Evolutionary conservation across 495 filamentous ascomycete genomes (phyloP), one percentile per base, ranked within the genome.

Genomic region (Elaphomyces granulatus): DNA sequence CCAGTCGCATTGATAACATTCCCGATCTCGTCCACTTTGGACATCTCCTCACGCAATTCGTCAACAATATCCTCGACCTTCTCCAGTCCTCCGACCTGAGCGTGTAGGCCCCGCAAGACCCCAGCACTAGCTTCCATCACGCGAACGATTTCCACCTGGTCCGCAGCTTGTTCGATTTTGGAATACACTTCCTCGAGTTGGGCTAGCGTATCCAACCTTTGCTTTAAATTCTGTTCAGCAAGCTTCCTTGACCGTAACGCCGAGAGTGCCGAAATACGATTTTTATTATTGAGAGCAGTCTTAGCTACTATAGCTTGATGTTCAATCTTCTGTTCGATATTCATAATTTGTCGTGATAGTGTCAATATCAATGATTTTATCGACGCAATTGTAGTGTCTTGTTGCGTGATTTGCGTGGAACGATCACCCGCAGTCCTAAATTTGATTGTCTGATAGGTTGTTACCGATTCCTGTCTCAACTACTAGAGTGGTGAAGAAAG

Each of bases 241-340:
- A 80, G 61, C 52, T 90, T 95, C 59, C 83, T 94, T 0, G 74
- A 81, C 26, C 77, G 76, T n/a, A 98, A 66, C 0, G 85, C 75
- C 0, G 79, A 72, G 2, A 86, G 62, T 4, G 90, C 90, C 0
- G 76, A 68, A 4, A 78, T 57, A n/a, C 72, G 63, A 54, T 90
- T 85, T 46, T 84, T 81, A 8, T 68, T 66, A 1, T 56, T 53
- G 2, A 95, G 70, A 0, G 83, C 83, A 8, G 66, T 63, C 28
- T 78, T 77, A 0, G 85, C 86, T 12, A 56, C 65, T n/a, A 45
- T 32, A 20, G 65, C 71, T 9, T 71, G 55, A 14, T 57, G 58
- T 0, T 50, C 51, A 38, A 81, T 64, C 8, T 75, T 71, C 1
- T 54, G 43, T 15, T 67, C 62, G 4, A 95, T 63, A 21, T 66